Evolutionary conservation across 352 stramenopile genomes (phyloP), one percentile per base, ranked within the genome.

Genomic region (Phytophthora agathidicida): DNA sequence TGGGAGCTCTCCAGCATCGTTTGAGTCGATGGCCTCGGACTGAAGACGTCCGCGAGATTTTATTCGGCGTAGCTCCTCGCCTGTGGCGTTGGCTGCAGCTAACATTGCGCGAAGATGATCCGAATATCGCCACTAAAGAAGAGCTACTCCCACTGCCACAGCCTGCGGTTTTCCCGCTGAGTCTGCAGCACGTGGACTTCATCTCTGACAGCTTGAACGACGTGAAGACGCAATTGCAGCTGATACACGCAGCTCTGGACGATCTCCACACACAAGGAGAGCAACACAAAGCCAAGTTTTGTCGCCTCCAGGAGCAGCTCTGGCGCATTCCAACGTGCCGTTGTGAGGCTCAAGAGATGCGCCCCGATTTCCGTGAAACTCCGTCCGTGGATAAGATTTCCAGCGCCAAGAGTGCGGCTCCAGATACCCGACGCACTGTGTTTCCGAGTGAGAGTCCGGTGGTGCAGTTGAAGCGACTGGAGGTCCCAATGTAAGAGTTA

Each of bases 141-240:
- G 14, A 52, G 27, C 26, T 60, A 35, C 38, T 60, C 16, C 32
- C 38, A 6, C 26, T 57, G 26, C 27, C 19, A 9, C 51, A 48
- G 14, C 43, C 38, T 3, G 28, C 30, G 9, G 17, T 33, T 5
- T 31, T 36, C 22, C 27, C 46, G n/a, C 6, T 57, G 32, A 35
- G 4, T 5, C 36, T 27, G 19, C 50, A 64, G 24, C 39, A 56
- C 35, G 44, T 60, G 37, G 35, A 45, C 19, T 54, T 49, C 7
- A 61, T 65, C 9, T 41, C 28, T 2, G 33, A 68, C 7, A 36
- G 22, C 2, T 60, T 73, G 13, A 47, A 35, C 3, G 58, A 65
- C 8, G 27, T 68, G 9, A 68, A 60, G 36, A 65, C 64, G 14
- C 58, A 68, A 17, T 7, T 73, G 31, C 64, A 73, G 16, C 39